These are phyloP conservation scores for Tulasnella sp. DNA, from an alignment of 768 basidiomycete genomes.

Conservation along the genomic window DNA sequence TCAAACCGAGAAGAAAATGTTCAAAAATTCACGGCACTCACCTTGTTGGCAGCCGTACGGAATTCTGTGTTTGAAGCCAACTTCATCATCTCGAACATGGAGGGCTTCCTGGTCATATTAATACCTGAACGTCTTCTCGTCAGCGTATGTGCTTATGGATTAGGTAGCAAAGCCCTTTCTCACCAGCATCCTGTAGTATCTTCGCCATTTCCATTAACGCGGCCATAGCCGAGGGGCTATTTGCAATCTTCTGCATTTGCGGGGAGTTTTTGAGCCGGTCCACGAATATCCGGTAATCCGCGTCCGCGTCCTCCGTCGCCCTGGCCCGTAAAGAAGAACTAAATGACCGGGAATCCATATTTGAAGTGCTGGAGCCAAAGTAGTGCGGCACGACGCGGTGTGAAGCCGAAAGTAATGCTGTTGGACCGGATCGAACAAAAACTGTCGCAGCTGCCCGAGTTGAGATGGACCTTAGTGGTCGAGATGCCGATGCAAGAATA, in stretches of 20 bases:
- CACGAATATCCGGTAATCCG: constrained; percentile 6
- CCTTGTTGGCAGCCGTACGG: constrained; percentile 23
- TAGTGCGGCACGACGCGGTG: neutral
- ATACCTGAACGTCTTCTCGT: neutral
- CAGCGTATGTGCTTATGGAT: neutral
- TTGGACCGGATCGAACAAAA: neutral
- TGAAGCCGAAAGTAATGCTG: neutral
- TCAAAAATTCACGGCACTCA: neutral
- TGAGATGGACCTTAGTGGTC: neutral
- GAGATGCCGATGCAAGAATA: neutral
- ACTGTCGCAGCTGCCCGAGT: neutral
- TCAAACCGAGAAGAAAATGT: neutral
- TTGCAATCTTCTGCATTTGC: constrained; percentile 14
- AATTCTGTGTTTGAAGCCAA: constrained; percentile 21
- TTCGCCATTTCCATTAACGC: constrained; percentile 16
- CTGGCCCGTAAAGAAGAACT: neutral
- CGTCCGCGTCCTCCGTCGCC: constrained; percentile 13
- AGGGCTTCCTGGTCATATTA: constrained; percentile 16
- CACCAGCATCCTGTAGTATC: constrained; percentile 12
- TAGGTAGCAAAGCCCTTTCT: neutral
- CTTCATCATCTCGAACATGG: constrained; percentile 24
- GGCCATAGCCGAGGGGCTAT: constrained; percentile 12
- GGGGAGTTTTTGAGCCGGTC: constrained; percentile 23
- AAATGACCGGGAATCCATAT: neutral
- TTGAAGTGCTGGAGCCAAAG: neutral